These are phyloP conservation scores for Taiwanofungus camphoratus DNA, from an alignment of 1,284 basidiomycete species.

Conservation along the genomic window DNA sequence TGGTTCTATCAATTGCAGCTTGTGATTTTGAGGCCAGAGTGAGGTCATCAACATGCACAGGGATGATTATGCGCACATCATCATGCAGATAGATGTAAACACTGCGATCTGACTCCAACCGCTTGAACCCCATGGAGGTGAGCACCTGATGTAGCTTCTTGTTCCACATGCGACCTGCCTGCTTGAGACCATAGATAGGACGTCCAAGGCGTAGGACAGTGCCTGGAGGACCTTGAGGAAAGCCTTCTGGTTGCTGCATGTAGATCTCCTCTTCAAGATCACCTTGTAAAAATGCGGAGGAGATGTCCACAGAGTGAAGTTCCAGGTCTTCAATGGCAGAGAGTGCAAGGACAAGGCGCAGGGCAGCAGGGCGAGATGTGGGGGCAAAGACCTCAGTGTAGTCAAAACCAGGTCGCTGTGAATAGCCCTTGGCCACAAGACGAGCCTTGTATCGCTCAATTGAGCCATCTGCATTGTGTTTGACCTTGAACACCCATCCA, in stretches of 20 bases:
- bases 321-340: conserved; percentile 30
- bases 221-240: conserved; percentile 21
- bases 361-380: conserved; percentile 25
- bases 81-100: conserved; percentile 10
- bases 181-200: conserved; percentile 20
- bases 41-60: conserved; percentile 23
- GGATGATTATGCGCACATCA: conserved; percentile 10
- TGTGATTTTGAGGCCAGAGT: conserved; percentile 8
- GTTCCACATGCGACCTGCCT: conserved; percentile 18
- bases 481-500: conserved; percentile 34
- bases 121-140: conserved; percentile 7
- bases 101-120: conserved; percentile 9
- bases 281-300: conserved; percentile 32
- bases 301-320: conserved; percentile 33
- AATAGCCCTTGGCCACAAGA: conserved; percentile 38
- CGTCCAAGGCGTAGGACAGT: conserved; percentile 25
- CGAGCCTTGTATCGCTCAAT: conserved; percentile 32
- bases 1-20: conserved; percentile 5
- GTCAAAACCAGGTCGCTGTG: conserved; percentile 36
- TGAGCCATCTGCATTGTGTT: conserved; percentile 28
- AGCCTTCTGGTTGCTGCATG: conserved; percentile 31
- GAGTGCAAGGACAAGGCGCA: conserved; percentile 31
- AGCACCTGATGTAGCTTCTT: conserved; percentile 5
- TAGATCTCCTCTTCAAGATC: conserved; percentile 34
- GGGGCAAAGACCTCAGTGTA: conserved; percentile 37